Conservation (phyloP, 129 eudicot genomes). For the Silybum marianum region DNA sequence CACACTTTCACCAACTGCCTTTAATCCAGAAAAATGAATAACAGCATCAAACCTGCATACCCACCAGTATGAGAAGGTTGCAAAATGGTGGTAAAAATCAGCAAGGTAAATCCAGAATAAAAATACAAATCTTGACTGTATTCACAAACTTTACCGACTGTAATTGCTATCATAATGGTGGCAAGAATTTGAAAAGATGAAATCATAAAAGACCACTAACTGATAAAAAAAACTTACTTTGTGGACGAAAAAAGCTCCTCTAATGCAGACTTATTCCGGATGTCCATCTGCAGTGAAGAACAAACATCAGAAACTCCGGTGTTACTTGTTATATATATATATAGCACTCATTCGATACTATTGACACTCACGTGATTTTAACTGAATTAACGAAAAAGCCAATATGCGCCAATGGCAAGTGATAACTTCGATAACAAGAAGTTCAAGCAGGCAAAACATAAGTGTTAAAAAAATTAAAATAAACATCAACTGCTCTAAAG, state of each 20-base stretch:
- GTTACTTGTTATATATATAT: background rate
- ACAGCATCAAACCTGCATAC: conserved; percentile 89
- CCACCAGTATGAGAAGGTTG: conserved; percentile 7
- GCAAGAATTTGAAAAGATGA: background rate
- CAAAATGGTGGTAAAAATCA: background rate
- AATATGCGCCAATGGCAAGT: background rate
- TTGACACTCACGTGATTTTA: background rate
- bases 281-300: conserved; percentile 63
- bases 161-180: no score
- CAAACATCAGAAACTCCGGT: background rate
- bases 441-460: background rate
- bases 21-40: conserved; percentile 91
- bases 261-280: conserved; percentile 79
- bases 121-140: background rate
- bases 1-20: conserved; percentile 99
- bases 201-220: background rate
- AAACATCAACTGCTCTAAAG: background rate
- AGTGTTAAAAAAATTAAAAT: background rate
- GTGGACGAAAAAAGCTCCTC: conserved; percentile 73
- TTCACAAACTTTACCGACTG: background rate
- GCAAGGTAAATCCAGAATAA: background rate
- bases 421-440: background rate
- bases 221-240: conserved; percentile 43
- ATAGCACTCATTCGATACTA: background rate
- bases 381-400: background rate